phyloP scores from a whole-genome alignment of 1,139 yeast genomes.

The Schizosaccharomyces versatilis region DNA sequence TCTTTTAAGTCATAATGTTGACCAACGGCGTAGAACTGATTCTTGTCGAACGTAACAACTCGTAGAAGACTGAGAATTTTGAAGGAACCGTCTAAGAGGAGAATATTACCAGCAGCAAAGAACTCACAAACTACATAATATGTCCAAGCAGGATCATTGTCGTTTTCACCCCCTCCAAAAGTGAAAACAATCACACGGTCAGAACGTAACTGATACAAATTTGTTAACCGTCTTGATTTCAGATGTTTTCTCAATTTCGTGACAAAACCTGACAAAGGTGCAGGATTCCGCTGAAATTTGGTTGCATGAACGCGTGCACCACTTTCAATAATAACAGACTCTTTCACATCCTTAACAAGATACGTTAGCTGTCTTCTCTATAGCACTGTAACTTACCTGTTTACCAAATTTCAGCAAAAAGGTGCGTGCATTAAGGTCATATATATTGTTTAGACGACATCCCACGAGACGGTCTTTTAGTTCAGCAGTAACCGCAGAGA shows the following conservation, averaged over 20 bases:
- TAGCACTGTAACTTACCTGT: background rate
- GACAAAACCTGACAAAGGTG: conserved; percentile 66
- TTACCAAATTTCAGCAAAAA: conserved; percentile 59
- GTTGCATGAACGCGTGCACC: conserved; percentile 69
- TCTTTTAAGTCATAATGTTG: conserved; percentile 32
- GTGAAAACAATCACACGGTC: conserved; percentile 65
- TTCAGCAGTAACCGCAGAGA: conserved; percentile 50
- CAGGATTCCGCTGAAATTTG: conserved; percentile 58
- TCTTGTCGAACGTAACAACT: conserved; percentile 49
- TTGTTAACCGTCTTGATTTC: conserved; percentile 55
- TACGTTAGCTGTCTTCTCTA: background rate
- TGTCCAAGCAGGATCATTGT: conserved; percentile 8
- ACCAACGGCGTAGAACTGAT: conserved; percentile 48
- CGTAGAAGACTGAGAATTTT: conserved; percentile 58
- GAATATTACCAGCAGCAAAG: conserved; percentile 81
- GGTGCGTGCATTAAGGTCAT: conserved; percentile 54
- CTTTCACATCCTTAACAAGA: conserved; percentile 46
- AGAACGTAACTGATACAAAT: conserved; percentile 47
- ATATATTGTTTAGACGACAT: conserved; percentile 63
- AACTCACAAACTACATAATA: conserved; percentile 69
- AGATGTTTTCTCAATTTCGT: conserved; percentile 61
- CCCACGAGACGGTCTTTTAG: conserved; percentile 33
- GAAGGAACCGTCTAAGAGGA: conserved; percentile 45
- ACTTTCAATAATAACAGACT: conserved; percentile 55
- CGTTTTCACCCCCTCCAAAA: conserved; percentile 43